phyloP scores from a whole-genome alignment of 768 basidiomycete genomes.

The Russula vinacea region DNA sequence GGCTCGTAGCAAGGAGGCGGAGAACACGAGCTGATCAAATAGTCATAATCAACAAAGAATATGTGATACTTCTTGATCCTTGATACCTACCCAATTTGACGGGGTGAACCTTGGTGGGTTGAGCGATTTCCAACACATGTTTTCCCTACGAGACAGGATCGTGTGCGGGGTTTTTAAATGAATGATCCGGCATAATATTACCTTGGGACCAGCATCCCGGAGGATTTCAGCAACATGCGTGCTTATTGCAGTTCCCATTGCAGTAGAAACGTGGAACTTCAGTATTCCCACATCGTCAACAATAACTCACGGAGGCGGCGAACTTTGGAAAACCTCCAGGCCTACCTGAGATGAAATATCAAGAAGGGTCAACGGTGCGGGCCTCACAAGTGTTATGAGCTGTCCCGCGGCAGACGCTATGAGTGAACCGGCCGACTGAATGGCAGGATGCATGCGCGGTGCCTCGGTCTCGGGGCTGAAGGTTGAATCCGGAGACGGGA shows the following conservation, averaged over 20 bases:
- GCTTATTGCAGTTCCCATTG: neutral
- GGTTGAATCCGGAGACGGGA: neutral
- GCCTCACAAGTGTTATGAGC: constrained; percentile 12
- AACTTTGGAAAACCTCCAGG: too few relatives aligned
- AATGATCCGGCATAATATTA: neutral
- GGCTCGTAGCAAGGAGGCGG: constrained; percentile 34
- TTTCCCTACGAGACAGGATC: constrained; percentile 18
- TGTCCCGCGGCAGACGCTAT: constrained; percentile 15
- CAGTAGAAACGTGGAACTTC: constrained; percentile 9
- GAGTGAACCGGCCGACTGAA: constrained; percentile 10
- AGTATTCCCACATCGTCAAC: neutral
- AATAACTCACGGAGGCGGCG: neutral
- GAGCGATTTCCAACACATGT: constrained; percentile 41
- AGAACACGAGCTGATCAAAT: constrained; percentile 32
- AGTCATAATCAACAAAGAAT: too few relatives aligned
- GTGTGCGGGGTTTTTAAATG: neutral
- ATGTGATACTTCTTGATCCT: too few relatives aligned
- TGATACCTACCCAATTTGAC: constrained; percentile 26
- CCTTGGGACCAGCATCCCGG: constrained; percentile 23
- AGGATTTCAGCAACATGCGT: constrained; percentile 26
- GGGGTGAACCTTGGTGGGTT: constrained; percentile 31
- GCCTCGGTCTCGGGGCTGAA: constrained; percentile 8
- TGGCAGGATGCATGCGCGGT: constrained; percentile 7
- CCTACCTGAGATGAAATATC: constrained; percentile 9
- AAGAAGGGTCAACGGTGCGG: constrained; percentile 3